A percentile compares a stretch with the other conserved stretches of the same genome.
Evolutionary conservation across 495 filamentous ascomycete genomes (phyloP).

Genomic region (Rostrohypoxylon terebratum): DNA sequence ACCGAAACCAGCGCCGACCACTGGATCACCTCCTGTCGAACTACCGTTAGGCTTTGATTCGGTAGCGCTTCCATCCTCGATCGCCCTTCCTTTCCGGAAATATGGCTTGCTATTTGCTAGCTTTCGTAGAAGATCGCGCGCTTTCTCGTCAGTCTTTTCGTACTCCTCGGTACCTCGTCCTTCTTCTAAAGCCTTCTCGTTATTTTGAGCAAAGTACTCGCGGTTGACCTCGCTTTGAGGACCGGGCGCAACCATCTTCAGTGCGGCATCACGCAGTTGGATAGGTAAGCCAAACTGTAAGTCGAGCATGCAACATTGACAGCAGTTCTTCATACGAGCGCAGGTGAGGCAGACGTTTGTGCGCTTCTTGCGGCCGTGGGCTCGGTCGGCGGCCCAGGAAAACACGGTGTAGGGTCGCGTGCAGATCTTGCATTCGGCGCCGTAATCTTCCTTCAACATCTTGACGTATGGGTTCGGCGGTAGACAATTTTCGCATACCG

Average conservation of each 20-base stretch:
- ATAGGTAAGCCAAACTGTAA: slow-evolving; percentile 94
- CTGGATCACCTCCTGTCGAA: slow-evolving; percentile 57
- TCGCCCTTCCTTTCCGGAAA: slow-evolving; percentile 83
- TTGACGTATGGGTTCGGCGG: slow-evolving; percentile 98
- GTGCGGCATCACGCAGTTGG: slow-evolving; percentile 91
- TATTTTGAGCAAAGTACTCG: slow-evolving; percentile 96
- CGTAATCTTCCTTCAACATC: slow-evolving; percentile 96
- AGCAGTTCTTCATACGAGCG: slow-evolving; percentile 95
- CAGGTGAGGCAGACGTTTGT: slow-evolving; percentile 96
- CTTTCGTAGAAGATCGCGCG: slow-evolving; percentile 83
- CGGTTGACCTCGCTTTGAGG: slow-evolving; percentile 91
- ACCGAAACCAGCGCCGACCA: slow-evolving; percentile 58
- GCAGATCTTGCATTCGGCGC: slow-evolving; percentile 85
- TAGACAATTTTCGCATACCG: slow-evolving; percentile 79
- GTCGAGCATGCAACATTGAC: slow-evolving; percentile 99
- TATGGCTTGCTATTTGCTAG: slow-evolving; percentile 94
- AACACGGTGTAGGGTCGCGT: slow-evolving; percentile 97
- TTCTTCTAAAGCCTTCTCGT: slow-evolving; percentile 94
- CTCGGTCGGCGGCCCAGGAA: slow-evolving; percentile 89
- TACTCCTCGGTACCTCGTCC: slow-evolving; percentile 85
- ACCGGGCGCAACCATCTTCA: slow-evolving; percentile 96
- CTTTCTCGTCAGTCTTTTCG: slow-evolving; percentile 97
- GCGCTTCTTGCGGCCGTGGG: slow-evolving; percentile 84
- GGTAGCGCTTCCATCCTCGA: slow-evolving; percentile 62
- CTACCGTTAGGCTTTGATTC: slow-evolving; percentile 57